Evolutionary conservation across 129 eudicot species (phyloP).

Genomic region (Solidago caesia): DNA sequence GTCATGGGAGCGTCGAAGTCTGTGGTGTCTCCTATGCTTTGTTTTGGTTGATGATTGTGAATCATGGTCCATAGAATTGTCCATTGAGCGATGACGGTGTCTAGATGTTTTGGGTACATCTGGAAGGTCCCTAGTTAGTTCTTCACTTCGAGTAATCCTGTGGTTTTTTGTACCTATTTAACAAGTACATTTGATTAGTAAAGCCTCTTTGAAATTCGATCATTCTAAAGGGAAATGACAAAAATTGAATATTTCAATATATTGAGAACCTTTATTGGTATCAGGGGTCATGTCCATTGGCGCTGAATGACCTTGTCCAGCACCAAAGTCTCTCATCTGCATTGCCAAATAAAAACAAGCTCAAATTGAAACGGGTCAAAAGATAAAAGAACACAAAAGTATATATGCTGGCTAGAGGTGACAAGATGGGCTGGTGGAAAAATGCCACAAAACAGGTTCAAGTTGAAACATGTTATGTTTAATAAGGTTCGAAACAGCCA

Average conservation of each 20-base stretch:
- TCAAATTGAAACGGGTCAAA: background rate
- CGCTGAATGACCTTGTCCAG: constrained; percentile 22
- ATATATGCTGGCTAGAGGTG: background rate
- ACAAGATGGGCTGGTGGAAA: background rate
- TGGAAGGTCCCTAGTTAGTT: constrained; percentile 26
- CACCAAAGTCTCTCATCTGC: constrained; percentile 35
- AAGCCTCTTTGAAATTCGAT: background rate
- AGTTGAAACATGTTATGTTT: background rate
- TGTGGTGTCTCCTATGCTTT: constrained; percentile 29
- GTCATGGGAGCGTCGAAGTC: constrained; percentile 21
- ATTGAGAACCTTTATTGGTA: constrained; percentile 17
- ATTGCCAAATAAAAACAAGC: background rate
- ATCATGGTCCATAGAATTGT: constrained; percentile 25
- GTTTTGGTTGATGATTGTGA: constrained; percentile 26
- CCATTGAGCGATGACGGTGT: constrained; percentile 37
- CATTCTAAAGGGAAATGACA: background rate
- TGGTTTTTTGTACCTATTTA: constrained; percentile 24
- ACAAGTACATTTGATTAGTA: background rate
- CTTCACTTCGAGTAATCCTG: constrained; percentile 41
- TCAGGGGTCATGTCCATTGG: constrained; percentile 19
- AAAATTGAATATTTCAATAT: background rate
- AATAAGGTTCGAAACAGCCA: background rate
- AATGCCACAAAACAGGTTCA: background rate
- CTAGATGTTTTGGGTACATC: constrained; percentile 21
- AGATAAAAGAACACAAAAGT: background rate